Conservation (phyloP, 352 stramenopile genomes). For the Globisporangium abappressorium region DNA sequence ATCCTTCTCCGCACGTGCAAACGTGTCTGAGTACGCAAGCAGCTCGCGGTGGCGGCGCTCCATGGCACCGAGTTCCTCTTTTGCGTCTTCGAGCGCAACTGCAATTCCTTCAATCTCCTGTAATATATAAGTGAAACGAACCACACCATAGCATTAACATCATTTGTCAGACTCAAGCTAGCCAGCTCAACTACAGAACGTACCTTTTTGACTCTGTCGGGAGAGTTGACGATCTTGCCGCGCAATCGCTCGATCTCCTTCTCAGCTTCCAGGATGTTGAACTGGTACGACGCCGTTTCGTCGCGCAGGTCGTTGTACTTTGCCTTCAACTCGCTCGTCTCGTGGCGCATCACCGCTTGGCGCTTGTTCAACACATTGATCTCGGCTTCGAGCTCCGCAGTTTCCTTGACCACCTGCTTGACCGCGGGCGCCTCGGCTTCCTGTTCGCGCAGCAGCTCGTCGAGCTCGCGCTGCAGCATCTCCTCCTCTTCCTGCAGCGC, state of each 20-base stretch:
- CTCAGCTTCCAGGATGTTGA: constrained; percentile 84
- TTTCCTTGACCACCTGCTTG: constrained; percentile 72
- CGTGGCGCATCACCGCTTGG: constrained; percentile 84
- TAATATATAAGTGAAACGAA: background rate
- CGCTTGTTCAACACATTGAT: constrained; percentile 91
- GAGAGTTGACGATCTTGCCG: constrained; percentile 89
- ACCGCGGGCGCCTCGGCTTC: constrained; percentile 56
- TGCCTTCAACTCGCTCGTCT: constrained; percentile 78
- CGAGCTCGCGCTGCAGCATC: constrained; percentile 54
- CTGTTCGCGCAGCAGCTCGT: constrained; percentile 55
- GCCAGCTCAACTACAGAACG: background rate
- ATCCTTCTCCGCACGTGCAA: constrained; percentile 68
- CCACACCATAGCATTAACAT: background rate
- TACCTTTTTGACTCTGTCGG: constrained; percentile 71
- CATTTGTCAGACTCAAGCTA: background rate
- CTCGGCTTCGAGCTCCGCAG: constrained; percentile 76
- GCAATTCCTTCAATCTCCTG: constrained; percentile 56
- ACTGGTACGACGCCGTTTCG: constrained; percentile 51
- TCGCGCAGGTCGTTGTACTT: constrained; percentile 84
- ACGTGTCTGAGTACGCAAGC: constrained; percentile 59
- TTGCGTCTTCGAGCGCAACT: constrained; percentile 64
- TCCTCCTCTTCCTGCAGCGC: constrained; percentile 61
- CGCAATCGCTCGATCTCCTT: constrained; percentile 75
- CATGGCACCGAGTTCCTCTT: constrained; percentile 60
- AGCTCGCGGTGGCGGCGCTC: constrained; percentile 61